Base-by-base conservation (phyloP, 805 yeast genomes). In the Naumovozyma baii region DNA sequence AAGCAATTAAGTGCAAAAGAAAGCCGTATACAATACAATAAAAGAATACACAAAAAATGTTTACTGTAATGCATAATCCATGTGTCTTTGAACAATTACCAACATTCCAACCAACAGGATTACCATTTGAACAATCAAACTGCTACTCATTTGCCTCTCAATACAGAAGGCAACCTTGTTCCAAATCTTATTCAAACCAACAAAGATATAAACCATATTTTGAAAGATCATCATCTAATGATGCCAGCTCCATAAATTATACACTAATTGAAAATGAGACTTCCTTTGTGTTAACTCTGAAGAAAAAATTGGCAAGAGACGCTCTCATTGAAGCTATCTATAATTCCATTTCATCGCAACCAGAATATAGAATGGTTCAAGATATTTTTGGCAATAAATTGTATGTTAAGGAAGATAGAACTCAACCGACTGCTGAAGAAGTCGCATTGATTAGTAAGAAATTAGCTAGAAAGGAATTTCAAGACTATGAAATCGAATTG, bases 381-480 rank as follows among this genome's bases (percentile, higher is more conserved):
- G 61, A 56, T 35, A 32, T 49, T 9, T 52, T 50, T 34, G 63
- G 62, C 25, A 61, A 55, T 32, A 56, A 55, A 18, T 59, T 49
- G 36, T 59, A 55, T 19, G 54, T 56, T 25, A 9, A 12, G 15
- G 55, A 52, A 37, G 61, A 57, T 18, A 48, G 46, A 25, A 40
- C 42, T 3, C 51, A 50, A 22, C 51, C 47, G 12, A 28, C 55
- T 31, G 34, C 47, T 3, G 35, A 44, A n/a, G 34, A 57, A 32
- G 22, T 48, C 37, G 38, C 40, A 8, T 38, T 39, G 4, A 38
- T 57, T 10, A 47, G 47, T 22, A 41, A 50, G 16, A 45, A 45
- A 40, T 22, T 56, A 10, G 52, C 61, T 16, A 51, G 52, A 25
- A 43, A 51, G n/a, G 30, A 41, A 9, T 59, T 51, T 34, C 47